Percentiles rank a stretch among this genome's conserved stretches.
Conservation (phyloP, 805 yeast genomes). For the Ascoidea rubescens region DNA sequence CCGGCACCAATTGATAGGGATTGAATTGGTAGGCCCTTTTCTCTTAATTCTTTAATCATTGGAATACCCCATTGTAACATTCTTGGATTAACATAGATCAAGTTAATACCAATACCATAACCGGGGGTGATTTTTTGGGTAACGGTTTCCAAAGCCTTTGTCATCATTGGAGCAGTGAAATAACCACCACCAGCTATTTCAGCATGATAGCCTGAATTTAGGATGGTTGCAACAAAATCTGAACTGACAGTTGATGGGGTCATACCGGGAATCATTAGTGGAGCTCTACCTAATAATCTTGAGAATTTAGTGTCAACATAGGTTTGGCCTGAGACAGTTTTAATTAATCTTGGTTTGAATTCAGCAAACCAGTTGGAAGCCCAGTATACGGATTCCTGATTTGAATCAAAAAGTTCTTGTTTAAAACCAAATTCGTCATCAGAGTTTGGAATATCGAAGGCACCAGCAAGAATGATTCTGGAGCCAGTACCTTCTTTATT, state of each 20-base stretch:
- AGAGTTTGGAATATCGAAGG: slow-evolving; percentile 45
- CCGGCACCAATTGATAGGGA: slow-evolving; percentile 98
- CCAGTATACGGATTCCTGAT: slow-evolving; percentile 50
- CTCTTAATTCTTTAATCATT: slow-evolving; percentile 76
- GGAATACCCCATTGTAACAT: slow-evolving; percentile 99
- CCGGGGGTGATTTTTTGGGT: slow-evolving; percentile 66
- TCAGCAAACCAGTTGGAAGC: slow-evolving; percentile 88
- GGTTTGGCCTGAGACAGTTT: slow-evolving; percentile 49
- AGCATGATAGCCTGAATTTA: slow-evolving; percentile 93
- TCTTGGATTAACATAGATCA: slow-evolving; percentile 92
- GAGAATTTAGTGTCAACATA: slow-evolving; percentile 92
- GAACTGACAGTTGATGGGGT: slow-evolving; percentile 96
- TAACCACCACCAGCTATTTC: slow-evolving; percentile 99
- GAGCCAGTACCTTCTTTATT: slow-evolving; percentile 98
- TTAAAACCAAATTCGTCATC: slow-evolving; percentile 91
- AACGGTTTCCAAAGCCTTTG: slow-evolving; percentile 61
- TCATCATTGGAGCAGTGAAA: slow-evolving; percentile 59
- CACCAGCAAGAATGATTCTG: slow-evolving; percentile 87
- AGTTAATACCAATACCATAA: slow-evolving; percentile 79
- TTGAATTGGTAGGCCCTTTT: slow-evolving; percentile 89
- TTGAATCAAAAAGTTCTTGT: slow-evolving; percentile 80
- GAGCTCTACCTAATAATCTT: slow-evolving; percentile 84
- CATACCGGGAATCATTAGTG: slow-evolving; percentile 98
- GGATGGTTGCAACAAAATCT: slow-evolving; percentile 83
- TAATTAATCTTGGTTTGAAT: slow-evolving; percentile 73